phyloP scores from a whole-genome alignment of 768 basidiomycete species.

The Zangia roseola region DNA sequence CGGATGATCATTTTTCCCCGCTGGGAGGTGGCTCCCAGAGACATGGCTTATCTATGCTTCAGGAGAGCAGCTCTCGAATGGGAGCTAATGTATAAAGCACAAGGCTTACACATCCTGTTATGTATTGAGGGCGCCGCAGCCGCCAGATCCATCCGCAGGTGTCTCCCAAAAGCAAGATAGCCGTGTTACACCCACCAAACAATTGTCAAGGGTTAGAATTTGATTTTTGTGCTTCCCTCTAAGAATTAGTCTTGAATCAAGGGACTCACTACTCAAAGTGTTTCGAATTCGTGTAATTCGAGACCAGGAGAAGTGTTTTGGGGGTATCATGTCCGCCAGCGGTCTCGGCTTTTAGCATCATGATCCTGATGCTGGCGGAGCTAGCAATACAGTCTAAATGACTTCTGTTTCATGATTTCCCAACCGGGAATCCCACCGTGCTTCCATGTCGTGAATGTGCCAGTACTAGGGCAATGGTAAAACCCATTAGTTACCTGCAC shows the following conservation, averaged over 20 bases:
- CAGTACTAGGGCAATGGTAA: background rate
- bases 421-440: background rate
- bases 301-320: background rate
- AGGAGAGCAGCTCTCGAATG: background rate
- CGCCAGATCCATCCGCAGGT: background rate
- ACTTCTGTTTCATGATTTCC: conserved; percentile 4
- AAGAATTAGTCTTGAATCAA: background rate
- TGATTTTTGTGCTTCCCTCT: background rate
- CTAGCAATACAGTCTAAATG: background rate
- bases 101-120: background rate
- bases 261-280: background rate
- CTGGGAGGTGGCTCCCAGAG: conserved; percentile 5
- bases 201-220: background rate
- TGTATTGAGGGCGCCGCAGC: background rate
- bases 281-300: background rate
- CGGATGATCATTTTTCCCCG: conserved; percentile 15
- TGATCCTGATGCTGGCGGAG: conserved; percentile 3
- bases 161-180: background rate
- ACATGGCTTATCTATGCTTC: conserved; percentile 14
- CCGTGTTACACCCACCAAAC: background rate
- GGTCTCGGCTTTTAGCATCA: background rate
- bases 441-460: background rate
- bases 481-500: background rate
- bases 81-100: background rate
- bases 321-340: background rate